Percentiles rank a stretch among this genome's conserved stretches.
Evolutionary conservation across 352 stramenopile species (phyloP).

Genomic region (Phytophthora rubi): DNA sequence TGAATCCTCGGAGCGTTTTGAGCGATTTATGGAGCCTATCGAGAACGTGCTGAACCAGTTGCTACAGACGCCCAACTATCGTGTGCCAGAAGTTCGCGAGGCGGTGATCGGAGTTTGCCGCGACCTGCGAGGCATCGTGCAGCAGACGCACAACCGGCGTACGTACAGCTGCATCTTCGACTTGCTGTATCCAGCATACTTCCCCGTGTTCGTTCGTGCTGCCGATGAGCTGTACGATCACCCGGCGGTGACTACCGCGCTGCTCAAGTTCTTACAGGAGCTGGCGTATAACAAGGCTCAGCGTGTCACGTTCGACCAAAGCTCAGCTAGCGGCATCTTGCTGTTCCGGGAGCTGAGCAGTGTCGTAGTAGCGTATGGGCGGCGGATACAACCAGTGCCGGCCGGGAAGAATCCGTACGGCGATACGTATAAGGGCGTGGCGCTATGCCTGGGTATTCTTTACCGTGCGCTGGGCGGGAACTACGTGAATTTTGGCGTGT

Average conservation of each 20-base stretch:
- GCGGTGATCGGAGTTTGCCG: conserved; percentile 96
- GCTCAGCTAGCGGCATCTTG: conserved; percentile 97
- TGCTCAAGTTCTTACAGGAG: conserved; percentile 98
- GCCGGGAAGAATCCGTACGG: conserved; percentile 93
- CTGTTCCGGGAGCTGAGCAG: conserved; percentile 97
- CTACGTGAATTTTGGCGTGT: conserved; percentile 99
- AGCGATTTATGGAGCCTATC: conserved; percentile 96
- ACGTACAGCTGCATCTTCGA: conserved; percentile 99
- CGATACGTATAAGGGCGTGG: conserved; percentile 98
- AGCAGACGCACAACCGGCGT: conserved; percentile 96
- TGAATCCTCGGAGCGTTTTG: conserved; percentile 94
- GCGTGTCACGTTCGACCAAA: conserved; percentile 98
- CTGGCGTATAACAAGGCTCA: conserved; percentile 95
- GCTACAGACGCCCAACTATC: conserved; percentile 79
- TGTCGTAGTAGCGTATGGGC: conserved; percentile 96
- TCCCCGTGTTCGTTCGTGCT: conserved; percentile 94
- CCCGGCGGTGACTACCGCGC: conserved; percentile 94
- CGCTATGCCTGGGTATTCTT: conserved; percentile 93
- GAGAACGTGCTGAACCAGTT: conserved; percentile 85
- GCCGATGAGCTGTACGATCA: conserved; percentile 95
- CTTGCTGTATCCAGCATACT: conserved; percentile 96
- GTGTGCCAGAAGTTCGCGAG: conserved; percentile 78
- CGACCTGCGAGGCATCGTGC: conserved; percentile 96
- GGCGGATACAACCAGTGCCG: conserved; percentile 82
- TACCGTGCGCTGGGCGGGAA: conserved; percentile 91